Base-by-base conservation (phyloP, 1,284 basidiomycete genomes). In the Fomitopsis schrenkii region DNA sequence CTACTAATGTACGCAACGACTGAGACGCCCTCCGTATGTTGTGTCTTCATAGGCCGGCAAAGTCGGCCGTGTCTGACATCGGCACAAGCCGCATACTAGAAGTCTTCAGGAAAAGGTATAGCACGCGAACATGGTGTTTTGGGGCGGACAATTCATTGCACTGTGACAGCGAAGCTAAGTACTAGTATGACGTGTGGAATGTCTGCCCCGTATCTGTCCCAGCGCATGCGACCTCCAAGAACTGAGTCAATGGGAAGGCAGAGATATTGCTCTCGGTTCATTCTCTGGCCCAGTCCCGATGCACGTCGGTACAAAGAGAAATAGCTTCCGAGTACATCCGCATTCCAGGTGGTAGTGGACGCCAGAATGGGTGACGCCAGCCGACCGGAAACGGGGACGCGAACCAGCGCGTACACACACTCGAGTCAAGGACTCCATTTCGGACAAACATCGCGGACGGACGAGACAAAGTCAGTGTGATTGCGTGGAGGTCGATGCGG, bases 171-270 rank as follows among this genome's bases (percentile, higher is more conserved):
- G 30, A 33, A 40, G 9, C 38, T 40, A 40, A 40, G 38, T 40
- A 41, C 15, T 17, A 52, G 22, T 48, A 41, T 38, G 58, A 38
- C 33, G 19, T 15, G 60, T 35, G 36, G 50, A 44, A 77, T 93
- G 81, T 93, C 66, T 79, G 86, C 90, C 90, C 83, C 91, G 91
- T 92, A 93, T 93, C 91, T 93, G 91, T 93, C 91, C 84, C 86
- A 88, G 79, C 79, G 76, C 77, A 77, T 74, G 87, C 77, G 67
- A 70, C 75, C 82, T 91, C 70, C 64, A 74, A 74, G 77, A 82
- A 76, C 83, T 86, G 85, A 89, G 91, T 93, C 91, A 93, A 89
- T 85, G 76, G 67, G 79, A 90, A 81, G 88, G 87, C 80, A 68
- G 6, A 15, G 3, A 59, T 19, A 19, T 58, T 82, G 45, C 74